Evolutionary conservation across 345 rosid species (phyloP), one percentile per base, ranked within the genome.

Genomic region (Garcia nutans): DNA sequence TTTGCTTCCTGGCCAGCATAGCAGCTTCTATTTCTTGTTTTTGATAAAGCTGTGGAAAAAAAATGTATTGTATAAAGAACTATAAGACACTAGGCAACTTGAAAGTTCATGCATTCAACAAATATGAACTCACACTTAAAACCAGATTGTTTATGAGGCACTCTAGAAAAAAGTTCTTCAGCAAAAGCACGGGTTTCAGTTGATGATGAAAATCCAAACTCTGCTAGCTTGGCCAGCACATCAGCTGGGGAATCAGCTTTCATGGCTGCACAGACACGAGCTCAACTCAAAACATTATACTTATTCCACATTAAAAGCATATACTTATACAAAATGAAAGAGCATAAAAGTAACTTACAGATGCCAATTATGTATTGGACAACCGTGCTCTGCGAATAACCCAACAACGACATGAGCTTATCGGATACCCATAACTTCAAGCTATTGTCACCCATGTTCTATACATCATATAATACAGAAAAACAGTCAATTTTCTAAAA

Each of bases 1-100:
- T 79, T 76, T 92, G 97, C 86, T 90, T 96, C 85, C 86, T 89
- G 8, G 79, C 97, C 76, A 93, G 75, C 81, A 89, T 82, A 63
- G 89, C 96, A 71, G 97, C 96, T 83, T 93, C 98, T 75, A 88
- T 89, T 86, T 96, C 99, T 77, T 82, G 90, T 76, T 90, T 87
- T 77, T 87, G 91, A 84, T 96, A 93, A 74, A 86, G 84, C 99
- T 95, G 84, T 15, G 26, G 7, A 10, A 58, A 24, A 70, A 70
- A 54, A 28, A 55, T 42, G 5, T 55, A 31, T 19, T 11, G 19
- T 17, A 28, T 52, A 70, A 10, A 24, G 20, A 22, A 15, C 16
- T 16, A 16, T 66, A 68, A 45, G 19, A 47, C 28, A 37, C 37
- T 33, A 10, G 17, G 37, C 49, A 62, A 57, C 77, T 22, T 63